Conservation (phyloP, 2,329 filamentous ascomycete species). For the Fusarium succisae region DNA sequence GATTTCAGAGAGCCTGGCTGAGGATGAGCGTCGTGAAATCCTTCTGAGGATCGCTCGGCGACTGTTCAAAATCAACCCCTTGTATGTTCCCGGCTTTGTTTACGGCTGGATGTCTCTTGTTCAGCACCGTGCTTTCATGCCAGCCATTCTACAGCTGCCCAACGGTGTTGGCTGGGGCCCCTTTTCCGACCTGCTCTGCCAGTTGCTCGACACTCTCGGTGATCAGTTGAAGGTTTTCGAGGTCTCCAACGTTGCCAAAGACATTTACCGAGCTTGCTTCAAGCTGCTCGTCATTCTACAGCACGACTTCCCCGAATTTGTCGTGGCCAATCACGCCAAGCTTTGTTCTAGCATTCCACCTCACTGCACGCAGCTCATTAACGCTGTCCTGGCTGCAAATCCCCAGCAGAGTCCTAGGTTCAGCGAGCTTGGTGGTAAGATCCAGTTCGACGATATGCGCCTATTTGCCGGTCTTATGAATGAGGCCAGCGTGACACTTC, state of each 20-base stretch:
- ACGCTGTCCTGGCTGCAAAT: constrained; percentile 85
- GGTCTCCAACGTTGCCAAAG: constrained; percentile 75
- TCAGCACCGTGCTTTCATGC: constrained; percentile 86
- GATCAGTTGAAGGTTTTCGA: constrained; percentile 81
- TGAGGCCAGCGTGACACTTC: constrained; percentile 67
- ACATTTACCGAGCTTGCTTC: constrained; percentile 84
- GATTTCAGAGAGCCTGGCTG: constrained; percentile 65
- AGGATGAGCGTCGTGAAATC: constrained; percentile 73
- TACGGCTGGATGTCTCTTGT: constrained; percentile 87
- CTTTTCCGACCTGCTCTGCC: constrained; percentile 78
- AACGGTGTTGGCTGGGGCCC: constrained; percentile 78
- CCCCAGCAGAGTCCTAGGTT: constrained; percentile 77
- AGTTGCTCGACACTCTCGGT: constrained; percentile 77
- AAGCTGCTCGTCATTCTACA: constrained; percentile 87
- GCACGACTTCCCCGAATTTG: constrained; percentile 94
- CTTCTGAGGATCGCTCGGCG: constrained; percentile 76
- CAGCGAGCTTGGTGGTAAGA: constrained; percentile 75
- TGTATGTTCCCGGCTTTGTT: constrained; percentile 80
- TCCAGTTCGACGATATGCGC: constrained; percentile 78
- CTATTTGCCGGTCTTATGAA: constrained; percentile 72
- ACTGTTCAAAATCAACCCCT: constrained; percentile 78
- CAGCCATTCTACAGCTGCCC: constrained; percentile 74
- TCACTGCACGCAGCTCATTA: constrained; percentile 87
- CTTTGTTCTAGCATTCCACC: constrained; percentile 84
- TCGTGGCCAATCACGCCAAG: constrained; percentile 85